A percentile compares a stretch with the other conserved stretches of the same genome.
phyloP scores from a whole-genome alignment of 75 land plant species.

The Pinus tabuliformis region DNA sequence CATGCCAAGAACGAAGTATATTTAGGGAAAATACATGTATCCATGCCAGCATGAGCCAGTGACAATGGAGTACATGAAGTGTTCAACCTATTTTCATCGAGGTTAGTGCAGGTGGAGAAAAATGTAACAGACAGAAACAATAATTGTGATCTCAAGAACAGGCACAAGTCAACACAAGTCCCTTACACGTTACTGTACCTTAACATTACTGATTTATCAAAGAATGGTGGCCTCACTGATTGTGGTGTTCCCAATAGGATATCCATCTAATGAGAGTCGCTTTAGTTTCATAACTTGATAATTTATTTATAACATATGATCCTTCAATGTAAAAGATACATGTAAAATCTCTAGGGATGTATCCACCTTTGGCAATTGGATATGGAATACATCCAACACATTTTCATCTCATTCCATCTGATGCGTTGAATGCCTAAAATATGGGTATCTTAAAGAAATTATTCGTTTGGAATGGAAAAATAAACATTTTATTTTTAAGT shows the following conservation, averaged over 20 bases:
- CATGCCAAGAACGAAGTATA: conserved; percentile 72
- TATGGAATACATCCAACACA: no score
- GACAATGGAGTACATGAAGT: conserved; percentile 21
- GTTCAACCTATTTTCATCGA: conserved; percentile 26
- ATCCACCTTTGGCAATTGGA: no score
- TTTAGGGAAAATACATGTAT: conserved; percentile 34
- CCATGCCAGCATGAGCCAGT: conserved; percentile 23
- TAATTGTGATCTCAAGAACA: conserved; percentile 44
- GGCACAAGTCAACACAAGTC: conserved; percentile 44
- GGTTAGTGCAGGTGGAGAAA: conserved; percentile 30
- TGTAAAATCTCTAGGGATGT: no score
- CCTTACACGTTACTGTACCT: conserved; percentile 69
- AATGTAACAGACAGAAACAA: conserved; percentile 50
- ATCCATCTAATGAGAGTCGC: conserved; percentile 19
- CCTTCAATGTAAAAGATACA: no score
- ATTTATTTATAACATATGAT: no score
- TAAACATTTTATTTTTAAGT: no score
- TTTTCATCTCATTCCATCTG: no score
- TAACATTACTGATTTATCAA: conserved; percentile 38
- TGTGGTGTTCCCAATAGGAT: conserved; percentile 64
- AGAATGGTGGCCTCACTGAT: conserved; percentile 51
- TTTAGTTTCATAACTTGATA: no score
- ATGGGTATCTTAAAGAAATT: no score
- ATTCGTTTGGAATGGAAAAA: no score
- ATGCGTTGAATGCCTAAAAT: no score